A percentile compares a stretch with the other conserved stretches of the same genome.
Evolutionary conservation across 2,329 filamentous ascomycete species (phyloP).

Genomic region (Penicillium nordicum): DNA sequence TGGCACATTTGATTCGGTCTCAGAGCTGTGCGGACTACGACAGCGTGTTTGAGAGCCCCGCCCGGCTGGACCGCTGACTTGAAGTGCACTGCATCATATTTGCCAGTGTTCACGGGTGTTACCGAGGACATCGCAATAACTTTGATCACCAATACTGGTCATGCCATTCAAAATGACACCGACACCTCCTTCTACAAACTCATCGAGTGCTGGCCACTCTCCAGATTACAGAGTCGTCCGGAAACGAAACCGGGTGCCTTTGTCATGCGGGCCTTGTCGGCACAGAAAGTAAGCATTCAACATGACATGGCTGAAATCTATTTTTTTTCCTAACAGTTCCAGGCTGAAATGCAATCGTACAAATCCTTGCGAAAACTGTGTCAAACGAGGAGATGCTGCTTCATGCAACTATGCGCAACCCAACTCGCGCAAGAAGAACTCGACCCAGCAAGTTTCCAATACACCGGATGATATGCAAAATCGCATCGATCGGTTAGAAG

Average conservation of each 20-base stretch:
- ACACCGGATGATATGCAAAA: slow-evolving; percentile 97
- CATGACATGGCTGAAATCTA: background rate
- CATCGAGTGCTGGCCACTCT: slow-evolving; percentile 72
- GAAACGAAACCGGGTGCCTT: slow-evolving; percentile 84
- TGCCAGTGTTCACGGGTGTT: background rate
- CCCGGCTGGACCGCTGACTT: background rate
- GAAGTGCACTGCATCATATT: background rate
- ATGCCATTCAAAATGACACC: slow-evolving; percentile 34
- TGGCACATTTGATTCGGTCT: background rate
- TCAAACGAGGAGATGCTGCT: slow-evolving; percentile 75
- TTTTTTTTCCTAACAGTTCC: slow-evolving; percentile 12
- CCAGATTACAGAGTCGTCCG: slow-evolving; percentile 86
- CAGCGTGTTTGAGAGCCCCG: background rate
- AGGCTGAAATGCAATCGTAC: slow-evolving; percentile 89
- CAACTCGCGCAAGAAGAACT: slow-evolving; percentile 67
- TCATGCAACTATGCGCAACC: slow-evolving; percentile 79
- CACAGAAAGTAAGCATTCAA: slow-evolving; percentile 71
- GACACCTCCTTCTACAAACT: slow-evolving; percentile 56
- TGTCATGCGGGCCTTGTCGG: slow-evolving; percentile 88
- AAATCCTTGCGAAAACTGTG: slow-evolving; percentile 90
- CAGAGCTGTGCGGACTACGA: background rate
- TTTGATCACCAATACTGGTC: background rate
- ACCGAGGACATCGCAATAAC: no score
- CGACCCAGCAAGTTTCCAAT: slow-evolving; percentile 55
- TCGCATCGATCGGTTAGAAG: slow-evolving; percentile 91